Conservation (phyloP, 106 monocot genomes). For the Alisma plantagoaquatica region DNA sequence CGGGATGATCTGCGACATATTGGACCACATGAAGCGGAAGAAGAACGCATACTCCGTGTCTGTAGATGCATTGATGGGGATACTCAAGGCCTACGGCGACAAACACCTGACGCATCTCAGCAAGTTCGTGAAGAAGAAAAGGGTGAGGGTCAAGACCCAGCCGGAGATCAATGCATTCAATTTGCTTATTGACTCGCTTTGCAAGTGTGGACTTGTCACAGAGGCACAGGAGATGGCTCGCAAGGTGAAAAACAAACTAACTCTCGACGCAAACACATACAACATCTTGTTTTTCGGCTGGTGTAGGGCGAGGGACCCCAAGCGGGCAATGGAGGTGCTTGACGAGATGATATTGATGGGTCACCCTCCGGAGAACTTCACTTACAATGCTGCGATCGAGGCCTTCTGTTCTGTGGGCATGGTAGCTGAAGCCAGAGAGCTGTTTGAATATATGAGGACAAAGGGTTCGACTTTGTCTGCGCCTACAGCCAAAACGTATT, state of each 20-base stretch:
- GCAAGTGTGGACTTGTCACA: constrained; percentile 62
- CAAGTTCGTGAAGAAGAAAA: constrained; percentile 74
- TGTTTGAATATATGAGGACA: constrained; percentile 93
- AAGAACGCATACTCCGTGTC: constrained; percentile 36
- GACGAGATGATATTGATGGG: constrained; percentile 77
- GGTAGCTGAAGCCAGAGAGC: constrained; percentile 67
- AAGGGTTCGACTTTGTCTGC: constrained; percentile 78
- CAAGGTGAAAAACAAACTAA: constrained; percentile 59
- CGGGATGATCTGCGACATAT: constrained; percentile 64
- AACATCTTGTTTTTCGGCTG: constrained; percentile 92
- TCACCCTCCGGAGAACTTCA: constrained; percentile 72
- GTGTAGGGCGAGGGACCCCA: constrained; percentile 75
- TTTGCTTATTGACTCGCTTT: constrained; percentile 69
- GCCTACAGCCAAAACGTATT: constrained; percentile 83
- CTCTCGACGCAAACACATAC: constrained; percentile 61
- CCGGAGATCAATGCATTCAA: constrained; percentile 78
- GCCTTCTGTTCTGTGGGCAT: constrained; percentile 71
- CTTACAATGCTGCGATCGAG: constrained; percentile 79
- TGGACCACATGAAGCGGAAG: constrained; percentile 79
- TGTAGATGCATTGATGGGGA: constrained; percentile 27
- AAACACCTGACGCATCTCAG: constrained; percentile 68
- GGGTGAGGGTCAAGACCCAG: constrained; percentile 44
- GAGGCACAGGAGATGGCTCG: constrained; percentile 61
- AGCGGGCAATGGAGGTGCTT: constrained; percentile 74
- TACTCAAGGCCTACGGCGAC: constrained; percentile 45